Conservation (phyloP, 768 basidiomycete genomes). For the Pleurotus ostreatus region DNA sequence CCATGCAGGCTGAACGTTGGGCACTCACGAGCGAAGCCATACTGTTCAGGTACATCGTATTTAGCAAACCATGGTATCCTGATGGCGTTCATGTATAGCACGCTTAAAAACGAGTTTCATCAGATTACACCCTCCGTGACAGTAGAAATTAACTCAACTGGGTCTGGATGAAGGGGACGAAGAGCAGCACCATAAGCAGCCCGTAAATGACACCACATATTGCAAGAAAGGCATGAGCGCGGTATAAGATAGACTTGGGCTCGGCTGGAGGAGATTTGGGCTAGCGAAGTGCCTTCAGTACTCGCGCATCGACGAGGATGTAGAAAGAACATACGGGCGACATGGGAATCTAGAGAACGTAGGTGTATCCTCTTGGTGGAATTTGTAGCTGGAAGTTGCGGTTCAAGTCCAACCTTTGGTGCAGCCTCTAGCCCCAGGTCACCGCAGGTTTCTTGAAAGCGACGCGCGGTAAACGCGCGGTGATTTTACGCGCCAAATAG, state of each 20-base stretch:
- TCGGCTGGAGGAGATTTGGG: background rate
- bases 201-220: slow-evolving; percentile 53
- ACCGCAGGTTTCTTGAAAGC: too few relatives aligned
- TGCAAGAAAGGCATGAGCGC: slow-evolving; percentile 28
- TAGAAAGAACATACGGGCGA: too few relatives aligned
- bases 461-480: too few relatives aligned
- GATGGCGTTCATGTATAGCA: slow-evolving; percentile 61
- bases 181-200: slow-evolving; percentile 45
- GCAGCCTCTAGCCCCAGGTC: too few relatives aligned
- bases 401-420: too few relatives aligned
- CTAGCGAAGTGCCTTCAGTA: background rate
- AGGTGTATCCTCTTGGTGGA: too few relatives aligned
- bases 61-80: slow-evolving; percentile 59
- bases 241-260: slow-evolving; percentile 8
- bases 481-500: background rate
- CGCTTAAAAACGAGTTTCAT: slow-evolving; percentile 18
- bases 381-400: too few relatives aligned
- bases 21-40: slow-evolving; percentile 73
- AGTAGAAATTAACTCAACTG: slow-evolving; percentile 43
- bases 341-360: too few relatives aligned
- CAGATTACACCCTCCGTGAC: background rate
- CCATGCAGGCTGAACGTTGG: background rate
- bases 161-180: slow-evolving; percentile 62
- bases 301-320: too few relatives aligned
- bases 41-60: slow-evolving; percentile 67